Percentiles rank a stretch among this genome's conserved stretches.
These are phyloP conservation scores for Scheffersomyces insectosa DNA, from an alignment of 1,139 yeast species.

Conservation along the genomic window DNA sequence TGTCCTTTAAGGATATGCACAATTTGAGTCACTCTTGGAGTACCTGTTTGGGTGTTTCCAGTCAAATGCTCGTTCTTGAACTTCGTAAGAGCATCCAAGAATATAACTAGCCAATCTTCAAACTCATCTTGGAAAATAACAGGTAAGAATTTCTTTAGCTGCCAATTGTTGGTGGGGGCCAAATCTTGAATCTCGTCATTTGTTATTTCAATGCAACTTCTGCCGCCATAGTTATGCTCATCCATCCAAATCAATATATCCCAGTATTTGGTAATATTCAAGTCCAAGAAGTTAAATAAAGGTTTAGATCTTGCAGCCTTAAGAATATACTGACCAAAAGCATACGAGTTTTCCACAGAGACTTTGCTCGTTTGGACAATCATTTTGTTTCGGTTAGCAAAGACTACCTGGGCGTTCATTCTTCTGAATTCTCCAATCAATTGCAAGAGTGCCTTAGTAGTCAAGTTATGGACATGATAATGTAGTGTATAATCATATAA, in stretches of 20 bases:
- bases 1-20: conserved; percentile 53
- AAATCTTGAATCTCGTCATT: conserved; percentile 58
- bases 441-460: conserved; percentile 82
- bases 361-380: conserved; percentile 74
- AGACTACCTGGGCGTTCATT: conserved; percentile 76
- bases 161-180: conserved; percentile 75
- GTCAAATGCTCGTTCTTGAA: conserved; percentile 46
- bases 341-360: conserved; percentile 85
- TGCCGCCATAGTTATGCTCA: conserved; percentile 82
- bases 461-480: conserved; percentile 83
- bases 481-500: conserved; percentile 79
- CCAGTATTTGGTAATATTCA: conserved; percentile 80
- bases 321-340: conserved; percentile 86
- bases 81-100: conserved; percentile 68
- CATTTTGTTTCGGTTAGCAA: conserved; percentile 77
- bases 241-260: conserved; percentile 95
- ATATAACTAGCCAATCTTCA: conserved; percentile 81
- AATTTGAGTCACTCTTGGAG: conserved; percentile 70
- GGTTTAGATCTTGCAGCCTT: conserved; percentile 82
- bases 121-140: conserved; percentile 75
- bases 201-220: conserved; percentile 63
- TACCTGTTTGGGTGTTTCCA: conserved; percentile 38
- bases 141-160: conserved; percentile 74
- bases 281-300: conserved; percentile 77
- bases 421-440: conserved; percentile 76